A percentile compares a stretch with the other conserved stretches of the same genome.
Conservation (phyloP, 164 flowering plant species). For the Taxillus chinensis region DNA sequence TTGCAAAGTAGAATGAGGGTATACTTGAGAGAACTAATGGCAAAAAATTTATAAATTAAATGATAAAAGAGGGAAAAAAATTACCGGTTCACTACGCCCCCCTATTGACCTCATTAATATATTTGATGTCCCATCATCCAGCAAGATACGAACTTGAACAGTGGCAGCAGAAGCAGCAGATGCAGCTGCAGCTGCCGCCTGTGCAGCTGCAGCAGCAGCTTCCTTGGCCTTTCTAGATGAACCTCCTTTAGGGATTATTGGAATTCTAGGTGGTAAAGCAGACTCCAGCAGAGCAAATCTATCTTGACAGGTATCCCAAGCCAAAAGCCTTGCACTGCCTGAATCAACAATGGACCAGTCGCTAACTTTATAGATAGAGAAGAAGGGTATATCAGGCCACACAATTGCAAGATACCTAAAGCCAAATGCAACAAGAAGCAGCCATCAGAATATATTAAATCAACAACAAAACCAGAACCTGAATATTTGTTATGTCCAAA, state of each 20-base stretch:
- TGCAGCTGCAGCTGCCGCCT: constrained; percentile 94
- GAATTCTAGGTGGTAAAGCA: constrained; percentile 70
- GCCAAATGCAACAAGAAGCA: constrained; percentile 7
- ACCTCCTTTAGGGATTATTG: constrained; percentile 70
- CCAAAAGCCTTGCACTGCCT: constrained; percentile 92
- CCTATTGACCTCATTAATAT: constrained; percentile 80
- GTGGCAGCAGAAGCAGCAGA: constrained; percentile 74
- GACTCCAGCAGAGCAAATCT: constrained; percentile 92
- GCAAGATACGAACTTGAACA: constrained; percentile 90
- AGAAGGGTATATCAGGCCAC: constrained; percentile 97
- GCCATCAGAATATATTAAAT: not conserved
- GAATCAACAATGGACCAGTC: constrained; percentile 98
- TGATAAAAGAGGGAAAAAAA: not conserved
- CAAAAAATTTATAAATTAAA: not conserved
- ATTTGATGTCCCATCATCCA: constrained; percentile 97
- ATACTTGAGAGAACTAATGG: not conserved
- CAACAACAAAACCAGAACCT: too few relatives aligned
- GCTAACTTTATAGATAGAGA: constrained; percentile 83
- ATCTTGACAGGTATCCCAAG: constrained; percentile 97
- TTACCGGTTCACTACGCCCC: constrained; percentile 84
- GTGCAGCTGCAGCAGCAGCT: constrained; percentile 96
- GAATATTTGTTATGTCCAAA: too few relatives aligned
- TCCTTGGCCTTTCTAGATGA: constrained; percentile 95
- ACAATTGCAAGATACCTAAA: constrained; percentile 89
- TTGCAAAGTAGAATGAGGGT: not conserved